Evolutionary conservation across 345 rosid genomes (phyloP).

Genomic region (Rhizophora mangle): DNA sequence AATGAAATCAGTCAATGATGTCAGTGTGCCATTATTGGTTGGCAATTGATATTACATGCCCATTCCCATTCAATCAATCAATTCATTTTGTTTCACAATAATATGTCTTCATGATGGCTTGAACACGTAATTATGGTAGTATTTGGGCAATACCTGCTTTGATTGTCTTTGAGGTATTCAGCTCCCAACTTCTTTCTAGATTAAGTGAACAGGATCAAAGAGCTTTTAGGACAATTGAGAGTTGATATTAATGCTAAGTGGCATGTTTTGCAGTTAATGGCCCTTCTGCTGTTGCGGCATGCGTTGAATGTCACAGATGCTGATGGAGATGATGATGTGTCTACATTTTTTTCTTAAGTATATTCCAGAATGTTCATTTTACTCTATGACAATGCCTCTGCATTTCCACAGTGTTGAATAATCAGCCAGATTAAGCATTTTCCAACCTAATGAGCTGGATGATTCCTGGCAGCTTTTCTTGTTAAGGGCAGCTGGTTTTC

Average conservation of each 20-base stretch:
- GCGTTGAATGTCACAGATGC: conserved; percentile 66
- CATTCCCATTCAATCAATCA: too few relatives aligned
- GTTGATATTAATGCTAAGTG: conserved; percentile 8
- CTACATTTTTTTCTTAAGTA: conserved; percentile 69
- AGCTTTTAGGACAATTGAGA: not conserved
- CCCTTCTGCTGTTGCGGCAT: conserved; percentile 73
- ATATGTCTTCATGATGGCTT: not conserved
- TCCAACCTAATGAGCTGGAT: not conserved
- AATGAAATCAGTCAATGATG: not conserved
- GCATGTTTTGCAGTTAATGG: conserved; percentile 57
- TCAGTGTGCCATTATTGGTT: not conserved
- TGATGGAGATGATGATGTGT: conserved; percentile 63
- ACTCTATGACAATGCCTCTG: not conserved
- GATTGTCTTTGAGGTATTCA: not conserved
- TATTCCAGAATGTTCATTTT: too few relatives aligned
- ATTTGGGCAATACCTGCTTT: not conserved
- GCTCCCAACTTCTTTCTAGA: not conserved
- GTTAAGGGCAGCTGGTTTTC: conserved; percentile 72
- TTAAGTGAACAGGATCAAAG: not conserved
- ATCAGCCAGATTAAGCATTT: not conserved
- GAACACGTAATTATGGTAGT: not conserved
- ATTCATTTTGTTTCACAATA: too few relatives aligned
- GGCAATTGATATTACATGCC: not conserved
- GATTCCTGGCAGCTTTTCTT: conserved; percentile 63
- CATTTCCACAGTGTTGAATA: not conserved